phyloP scores from a whole-genome alignment of 2,329 filamentous ascomycete genomes.

The Penicillium sp. region DNA sequence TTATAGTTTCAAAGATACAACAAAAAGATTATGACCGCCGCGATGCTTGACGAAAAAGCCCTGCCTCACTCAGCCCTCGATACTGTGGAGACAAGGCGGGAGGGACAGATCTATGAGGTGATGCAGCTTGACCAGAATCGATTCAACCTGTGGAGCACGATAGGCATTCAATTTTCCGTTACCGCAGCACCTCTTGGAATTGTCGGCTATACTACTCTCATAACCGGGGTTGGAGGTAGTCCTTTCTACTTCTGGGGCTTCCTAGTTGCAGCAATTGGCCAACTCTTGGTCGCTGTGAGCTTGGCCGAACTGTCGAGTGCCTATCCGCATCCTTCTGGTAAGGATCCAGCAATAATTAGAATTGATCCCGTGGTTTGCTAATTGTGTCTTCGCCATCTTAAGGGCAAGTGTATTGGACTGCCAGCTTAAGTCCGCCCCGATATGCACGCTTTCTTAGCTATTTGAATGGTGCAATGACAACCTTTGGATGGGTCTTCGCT shows the following conservation, averaged over 20 bases:
- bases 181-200: not conserved
- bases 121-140: not conserved
- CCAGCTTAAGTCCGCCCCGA: not conserved
- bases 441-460: not conserved
- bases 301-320: not conserved
- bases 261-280: not conserved
- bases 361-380: not conserved
- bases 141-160: not conserved
- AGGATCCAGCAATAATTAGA: not conserved
- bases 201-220: not conserved
- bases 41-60: not conserved
- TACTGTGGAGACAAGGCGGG: not conserved
- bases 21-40: not conserved
- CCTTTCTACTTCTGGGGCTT: not conserved
- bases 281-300: not conserved
- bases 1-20: not conserved
- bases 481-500: not conserved
- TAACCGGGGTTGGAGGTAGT: not conserved
- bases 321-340: not conserved
- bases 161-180: not conserved
- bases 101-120: not conserved
- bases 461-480: not conserved
- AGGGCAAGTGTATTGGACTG: not conserved
- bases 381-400: not conserved
- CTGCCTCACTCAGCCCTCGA: not conserved